Evolutionary conservation across 176 grass and related monocot genomes (phyloP).

Genomic region (Zoysia pacifica): DNA sequence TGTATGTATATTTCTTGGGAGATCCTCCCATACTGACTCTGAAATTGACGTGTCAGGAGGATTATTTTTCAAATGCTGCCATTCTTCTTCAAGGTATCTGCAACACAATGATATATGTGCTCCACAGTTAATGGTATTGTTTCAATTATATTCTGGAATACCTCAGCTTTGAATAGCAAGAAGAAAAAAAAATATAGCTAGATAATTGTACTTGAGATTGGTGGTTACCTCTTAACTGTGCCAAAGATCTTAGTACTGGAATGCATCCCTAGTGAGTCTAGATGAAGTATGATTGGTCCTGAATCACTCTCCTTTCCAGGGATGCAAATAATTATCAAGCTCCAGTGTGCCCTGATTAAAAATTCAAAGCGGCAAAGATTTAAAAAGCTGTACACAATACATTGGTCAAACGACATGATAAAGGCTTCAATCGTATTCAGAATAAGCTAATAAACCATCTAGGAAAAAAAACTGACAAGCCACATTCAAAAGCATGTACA

Average conservation of each 20-base stretch:
- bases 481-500: slow-evolving; percentile 2
- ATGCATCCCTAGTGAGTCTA: slow-evolving; percentile 82
- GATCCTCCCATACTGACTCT: slow-evolving; percentile 43
- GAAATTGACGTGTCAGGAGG: slow-evolving; percentile 31
- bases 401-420: background rate
- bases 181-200: background rate
- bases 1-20: slow-evolving; percentile 42
- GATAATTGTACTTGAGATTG: slow-evolving; percentile 13
- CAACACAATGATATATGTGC: slow-evolving; percentile 6
- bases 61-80: slow-evolving; percentile 49
- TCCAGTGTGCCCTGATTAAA: slow-evolving; percentile 82
- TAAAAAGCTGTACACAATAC: background rate
- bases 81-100: slow-evolving; percentile 66
- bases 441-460: background rate
- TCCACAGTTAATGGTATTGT: background rate
- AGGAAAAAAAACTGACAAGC: background rate
- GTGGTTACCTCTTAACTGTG: slow-evolving; percentile 46
- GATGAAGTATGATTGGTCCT: slow-evolving; percentile 81
- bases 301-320: slow-evolving; percentile 70
- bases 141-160: slow-evolving; percentile 5
- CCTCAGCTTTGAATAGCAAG: background rate
- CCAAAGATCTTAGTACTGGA: slow-evolving; percentile 54
- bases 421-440: background rate
- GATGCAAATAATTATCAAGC: slow-evolving; percentile 86
- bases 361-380: slow-evolving; percentile 24